Conservation (phyloP, 495 filamentous ascomycete species). For the Choiromyces venosus region DNA sequence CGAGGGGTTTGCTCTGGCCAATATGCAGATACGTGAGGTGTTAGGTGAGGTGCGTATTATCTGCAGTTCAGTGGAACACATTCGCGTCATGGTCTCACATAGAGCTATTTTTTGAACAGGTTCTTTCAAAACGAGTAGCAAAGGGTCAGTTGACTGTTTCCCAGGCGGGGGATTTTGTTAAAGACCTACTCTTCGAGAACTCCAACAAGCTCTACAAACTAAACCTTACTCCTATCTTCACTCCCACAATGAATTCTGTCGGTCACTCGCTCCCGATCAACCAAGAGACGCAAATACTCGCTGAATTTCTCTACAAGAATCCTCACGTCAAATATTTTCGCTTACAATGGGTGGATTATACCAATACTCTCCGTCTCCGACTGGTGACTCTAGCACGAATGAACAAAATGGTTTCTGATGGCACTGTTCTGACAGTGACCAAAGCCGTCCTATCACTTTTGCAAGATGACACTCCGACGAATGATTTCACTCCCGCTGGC, state of each 20-base stretch:
- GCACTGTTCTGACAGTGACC: conserved; percentile 53
- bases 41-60: conserved; percentile 44
- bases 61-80: not conserved
- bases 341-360: conserved; percentile 77
- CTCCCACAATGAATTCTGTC: conserved; percentile 12
- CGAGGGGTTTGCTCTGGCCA: conserved; percentile 74
- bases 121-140: conserved; percentile 57
- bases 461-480: conserved; percentile 52
- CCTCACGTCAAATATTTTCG: conserved; percentile 54
- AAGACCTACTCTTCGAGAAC: conserved; percentile 63
- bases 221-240: conserved; percentile 28
- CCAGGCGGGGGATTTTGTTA: conserved; percentile 53
- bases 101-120: conserved; percentile 42
- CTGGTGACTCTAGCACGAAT: conserved; percentile 66
- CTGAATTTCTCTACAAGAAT: conserved; percentile 44
- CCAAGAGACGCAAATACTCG: conserved; percentile 13
- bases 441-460: conserved; percentile 55
- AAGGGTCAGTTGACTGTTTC: conserved; percentile 50
- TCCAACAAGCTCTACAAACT: conserved; percentile 60
- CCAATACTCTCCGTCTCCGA: conserved; percentile 60
- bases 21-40: conserved; percentile 69
- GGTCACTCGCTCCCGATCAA: conserved; percentile 8
- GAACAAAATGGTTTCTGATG: conserved; percentile 51
- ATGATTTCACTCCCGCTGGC: conserved; percentile 49
- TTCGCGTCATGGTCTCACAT: not conserved